A percentile compares a stretch with the other conserved stretches of the same genome.
Evolutionary conservation across 257 asterid genomes (phyloP).

Genomic region (Fraxinus pennsylvanica): DNA sequence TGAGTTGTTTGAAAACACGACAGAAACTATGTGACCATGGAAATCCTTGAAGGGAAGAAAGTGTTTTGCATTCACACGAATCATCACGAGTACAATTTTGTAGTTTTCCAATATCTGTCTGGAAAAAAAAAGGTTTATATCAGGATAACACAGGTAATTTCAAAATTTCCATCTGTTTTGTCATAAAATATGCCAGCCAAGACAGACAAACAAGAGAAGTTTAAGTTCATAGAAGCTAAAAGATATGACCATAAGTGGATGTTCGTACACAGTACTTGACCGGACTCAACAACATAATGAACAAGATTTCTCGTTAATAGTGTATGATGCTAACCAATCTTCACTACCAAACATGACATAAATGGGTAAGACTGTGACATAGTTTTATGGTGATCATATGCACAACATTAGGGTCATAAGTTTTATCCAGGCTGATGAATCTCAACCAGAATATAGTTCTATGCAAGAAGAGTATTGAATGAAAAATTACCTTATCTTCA

Average conservation of each 20-base stretch:
- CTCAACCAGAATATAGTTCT: neutral
- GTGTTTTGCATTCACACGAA: constrained; percentile 70
- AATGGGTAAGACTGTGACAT: neutral
- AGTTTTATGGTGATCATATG: neutral
- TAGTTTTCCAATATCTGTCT: constrained; percentile 63
- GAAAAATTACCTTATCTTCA: constrained; percentile 57
- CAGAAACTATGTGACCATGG: constrained; percentile 70
- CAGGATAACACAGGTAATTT: constrained; percentile 9
- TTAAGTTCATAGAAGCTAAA: neutral
- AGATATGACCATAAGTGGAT: neutral
- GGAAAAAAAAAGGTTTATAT: constrained; percentile 36
- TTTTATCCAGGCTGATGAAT: neutral
- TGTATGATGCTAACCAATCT: neutral
- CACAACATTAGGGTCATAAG: neutral
- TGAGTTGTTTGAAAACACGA: constrained; percentile 51
- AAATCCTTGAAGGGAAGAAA: constrained; percentile 56
- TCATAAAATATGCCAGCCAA: constrained; percentile 3
- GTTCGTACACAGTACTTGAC: no score
- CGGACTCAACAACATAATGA: neutral
- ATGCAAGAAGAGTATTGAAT: constrained; percentile 12
- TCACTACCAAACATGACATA: neutral
- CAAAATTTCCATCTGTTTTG: neutral
- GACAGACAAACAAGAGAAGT: neutral
- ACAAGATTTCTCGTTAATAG: neutral
- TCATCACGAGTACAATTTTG: constrained; percentile 56